Evolutionary conservation across 805 yeast species (phyloP).

Genomic region (Clavispora santaluciae): DNA sequence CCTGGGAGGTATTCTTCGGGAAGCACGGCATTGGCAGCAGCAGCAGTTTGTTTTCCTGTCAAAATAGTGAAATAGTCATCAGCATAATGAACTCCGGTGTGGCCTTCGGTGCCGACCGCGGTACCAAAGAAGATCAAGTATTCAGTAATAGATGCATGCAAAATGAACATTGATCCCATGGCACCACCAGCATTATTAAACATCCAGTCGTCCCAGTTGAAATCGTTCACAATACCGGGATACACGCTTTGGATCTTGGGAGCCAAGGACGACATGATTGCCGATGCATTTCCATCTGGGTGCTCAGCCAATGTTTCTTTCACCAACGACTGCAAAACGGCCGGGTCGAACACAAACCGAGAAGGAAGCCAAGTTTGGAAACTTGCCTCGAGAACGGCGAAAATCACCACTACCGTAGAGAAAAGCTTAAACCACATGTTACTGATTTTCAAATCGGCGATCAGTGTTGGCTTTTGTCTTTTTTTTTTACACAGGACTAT

Average conservation of each 20-base stretch:
- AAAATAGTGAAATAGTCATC: slow-evolving; percentile 94
- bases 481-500: background rate
- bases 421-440: slow-evolving; percentile 11
- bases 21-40: slow-evolving; percentile 53
- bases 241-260: slow-evolving; percentile 44
- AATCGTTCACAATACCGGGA: slow-evolving; percentile 69
- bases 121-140: slow-evolving; percentile 91
- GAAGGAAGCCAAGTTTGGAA: slow-evolving; percentile 65
- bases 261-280: slow-evolving; percentile 58
- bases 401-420: slow-evolving; percentile 23
- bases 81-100: slow-evolving; percentile 93
- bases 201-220: slow-evolving; percentile 82
- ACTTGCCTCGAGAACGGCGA: slow-evolving; percentile 33
- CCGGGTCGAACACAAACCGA: slow-evolving; percentile 66
- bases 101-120: slow-evolving; percentile 94
- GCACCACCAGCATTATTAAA: slow-evolving; percentile 99
- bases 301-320: slow-evolving; percentile 49
- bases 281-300: slow-evolving; percentile 57
- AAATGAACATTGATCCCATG: slow-evolving; percentile 92
- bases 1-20: slow-evolving; percentile 84
- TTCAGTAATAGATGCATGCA: slow-evolving; percentile 92
- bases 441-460: background rate
- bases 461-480: background rate
- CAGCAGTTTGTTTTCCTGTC: slow-evolving; percentile 73
- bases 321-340: slow-evolving; percentile 53